phyloP scores from a whole-genome alignment of 306 rosid species.

The Ziziphus jujuba region DNA sequence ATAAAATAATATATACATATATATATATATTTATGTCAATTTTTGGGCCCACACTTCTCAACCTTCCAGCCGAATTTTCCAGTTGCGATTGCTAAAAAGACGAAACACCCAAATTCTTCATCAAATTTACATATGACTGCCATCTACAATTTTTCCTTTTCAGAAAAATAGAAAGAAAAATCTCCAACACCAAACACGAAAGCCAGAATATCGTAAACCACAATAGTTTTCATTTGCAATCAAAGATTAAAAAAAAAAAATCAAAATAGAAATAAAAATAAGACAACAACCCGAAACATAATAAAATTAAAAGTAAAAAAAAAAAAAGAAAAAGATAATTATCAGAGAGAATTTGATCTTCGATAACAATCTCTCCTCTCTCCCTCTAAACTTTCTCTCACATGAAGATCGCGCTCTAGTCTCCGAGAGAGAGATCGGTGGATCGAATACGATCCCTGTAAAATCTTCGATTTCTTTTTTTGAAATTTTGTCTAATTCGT shows the following conservation, averaged over 20 bases:
- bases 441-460: conserved; percentile 32
- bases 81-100: conserved; percentile 23
- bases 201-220: conserved; percentile 25
- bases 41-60: conserved; percentile 25
- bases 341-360: conserved; percentile 45
- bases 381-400: conserved; percentile 5
- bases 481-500: conserved; percentile 13
- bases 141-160: background rate
- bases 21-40: no score
- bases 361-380: conserved; percentile 30
- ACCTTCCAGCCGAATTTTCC: conserved; percentile 45
- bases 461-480: conserved; percentile 6
- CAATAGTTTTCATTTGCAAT: conserved; percentile 52
- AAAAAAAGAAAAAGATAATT: conserved; percentile 42
- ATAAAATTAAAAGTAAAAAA: conserved; percentile 1
- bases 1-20: background rate
- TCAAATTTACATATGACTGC: conserved; percentile 16
- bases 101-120: conserved; percentile 6
- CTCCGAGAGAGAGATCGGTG: conserved; percentile 34
- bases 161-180: background rate
- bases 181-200: background rate
- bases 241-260: conserved; percentile 7
- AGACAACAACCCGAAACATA: conserved; percentile 3
- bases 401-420: conserved; percentile 16
- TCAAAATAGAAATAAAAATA: conserved; percentile 4